Percentiles rank a stretch among this genome's conserved stretches.
These are phyloP conservation scores for Cladophialophora bantiana DNA, from an alignment of 2,329 filamentous ascomycete genomes.

Conservation along the genomic window DNA sequence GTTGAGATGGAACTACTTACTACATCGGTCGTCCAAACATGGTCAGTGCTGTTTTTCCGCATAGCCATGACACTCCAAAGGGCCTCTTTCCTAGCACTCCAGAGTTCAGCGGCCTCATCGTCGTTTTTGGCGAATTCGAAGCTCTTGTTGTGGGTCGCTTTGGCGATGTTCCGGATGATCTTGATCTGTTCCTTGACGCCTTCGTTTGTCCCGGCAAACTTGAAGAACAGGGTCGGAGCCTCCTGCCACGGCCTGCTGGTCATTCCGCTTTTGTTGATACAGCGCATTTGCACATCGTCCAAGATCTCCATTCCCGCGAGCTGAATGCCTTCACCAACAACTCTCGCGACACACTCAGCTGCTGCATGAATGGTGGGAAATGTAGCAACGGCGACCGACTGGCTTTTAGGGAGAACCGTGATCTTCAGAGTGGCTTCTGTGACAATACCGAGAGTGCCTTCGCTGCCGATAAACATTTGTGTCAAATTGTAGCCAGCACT, in stretches of 20 bases:
- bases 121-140: conserved; percentile 73
- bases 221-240: conserved; percentile 75
- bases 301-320: conserved; percentile 92
- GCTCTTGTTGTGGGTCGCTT: conserved; percentile 59
- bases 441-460: conserved; percentile 88
- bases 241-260: conserved; percentile 68
- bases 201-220: conserved; percentile 71
- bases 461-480: conserved; percentile 85
- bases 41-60: conserved; percentile 64
- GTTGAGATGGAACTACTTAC: conserved; percentile 17
- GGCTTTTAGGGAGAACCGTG: conserved; percentile 78
- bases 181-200: conserved; percentile 69
- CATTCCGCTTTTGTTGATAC: conserved; percentile 63
- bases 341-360: conserved; percentile 78
- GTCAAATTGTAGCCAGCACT: conserved; percentile 93
- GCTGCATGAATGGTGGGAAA: conserved; percentile 72
- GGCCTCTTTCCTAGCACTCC: conserved; percentile 77
- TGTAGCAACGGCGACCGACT: conserved; percentile 78
- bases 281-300: conserved; percentile 87
- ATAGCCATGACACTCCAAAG: conserved; percentile 76
- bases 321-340: conserved; percentile 80
- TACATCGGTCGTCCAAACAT: conserved; percentile 81
- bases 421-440: conserved; percentile 91
- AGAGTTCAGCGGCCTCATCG: conserved; percentile 72
- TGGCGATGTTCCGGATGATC: conserved; percentile 66